A percentile compares a stretch with the other conserved stretches of the same genome.
These are phyloP conservation scores for Suillus subalutaceus DNA, from an alignment of 768 basidiomycete genomes.

Conservation along the genomic window DNA sequence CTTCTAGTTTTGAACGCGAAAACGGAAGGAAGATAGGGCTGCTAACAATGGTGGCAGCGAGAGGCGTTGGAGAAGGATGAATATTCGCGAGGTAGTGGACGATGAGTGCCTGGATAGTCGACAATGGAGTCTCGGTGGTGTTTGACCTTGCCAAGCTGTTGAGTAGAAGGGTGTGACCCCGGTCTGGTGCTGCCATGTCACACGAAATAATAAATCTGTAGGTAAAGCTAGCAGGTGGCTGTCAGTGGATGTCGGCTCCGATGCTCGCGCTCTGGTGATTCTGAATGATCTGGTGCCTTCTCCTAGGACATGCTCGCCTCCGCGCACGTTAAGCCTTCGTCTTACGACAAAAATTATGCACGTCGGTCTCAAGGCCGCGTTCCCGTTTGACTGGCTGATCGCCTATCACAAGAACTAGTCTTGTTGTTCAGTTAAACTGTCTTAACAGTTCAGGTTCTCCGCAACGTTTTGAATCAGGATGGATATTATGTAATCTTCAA, in stretches of 20 bases:
- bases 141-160: constrained; percentile 26
- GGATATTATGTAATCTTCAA: not conserved
- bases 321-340: not conserved
- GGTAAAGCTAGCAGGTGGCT: not conserved
- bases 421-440: not conserved
- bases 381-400: not conserved
- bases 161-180: constrained; percentile 29
- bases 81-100: constrained; percentile 32
- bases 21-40: constrained; percentile 35
- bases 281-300: not conserved
- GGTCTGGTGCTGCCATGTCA: constrained; percentile 15
- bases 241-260: too few relatives aligned
- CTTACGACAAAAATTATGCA: not conserved
- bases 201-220: not conserved
- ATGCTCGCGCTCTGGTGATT: not conserved
- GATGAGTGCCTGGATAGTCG: constrained; percentile 30
- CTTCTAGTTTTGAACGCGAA: constrained; percentile 30
- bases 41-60: constrained; percentile 35
- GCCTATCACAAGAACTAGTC: not conserved
- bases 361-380: not conserved
- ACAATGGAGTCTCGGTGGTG: constrained; percentile 16
- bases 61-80: constrained; percentile 33
- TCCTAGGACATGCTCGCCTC: not conserved
- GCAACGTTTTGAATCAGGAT: not conserved
- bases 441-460: too few relatives aligned